phyloP scores from a whole-genome alignment of 2,329 filamentous ascomycete species.

The Ilyonectria mors-panacis region DNA sequence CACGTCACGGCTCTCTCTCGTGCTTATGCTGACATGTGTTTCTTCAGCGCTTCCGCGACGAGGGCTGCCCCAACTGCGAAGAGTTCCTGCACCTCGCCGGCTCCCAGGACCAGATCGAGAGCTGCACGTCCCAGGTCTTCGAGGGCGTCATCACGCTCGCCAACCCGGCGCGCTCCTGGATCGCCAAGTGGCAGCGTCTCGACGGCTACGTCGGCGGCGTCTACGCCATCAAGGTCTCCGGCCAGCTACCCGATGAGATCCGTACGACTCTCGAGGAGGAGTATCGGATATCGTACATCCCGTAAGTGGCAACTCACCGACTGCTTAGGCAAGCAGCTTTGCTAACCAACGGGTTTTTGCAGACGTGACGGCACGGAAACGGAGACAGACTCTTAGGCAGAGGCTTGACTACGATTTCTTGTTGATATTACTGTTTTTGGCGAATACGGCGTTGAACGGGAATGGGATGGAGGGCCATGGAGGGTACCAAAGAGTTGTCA shows the following conservation, averaged over 20 bases:
- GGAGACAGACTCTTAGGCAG: slow-evolving; percentile 60
- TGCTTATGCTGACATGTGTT: slow-evolving; percentile 28
- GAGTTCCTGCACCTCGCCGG: slow-evolving; percentile 87
- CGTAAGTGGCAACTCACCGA: slow-evolving; percentile 56
- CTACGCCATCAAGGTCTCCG: slow-evolving; percentile 95
- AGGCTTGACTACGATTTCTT: slow-evolving; percentile 28
- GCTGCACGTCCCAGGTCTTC: slow-evolving; percentile 96
- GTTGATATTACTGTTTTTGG: slow-evolving; percentile 41
- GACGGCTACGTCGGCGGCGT: slow-evolving; percentile 90
- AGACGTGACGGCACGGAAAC: slow-evolving; percentile 71
- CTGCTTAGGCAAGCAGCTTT: not conserved
- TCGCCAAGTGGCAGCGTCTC: slow-evolving; percentile 95
- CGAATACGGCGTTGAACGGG: slow-evolving; percentile 53
- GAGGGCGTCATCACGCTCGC: slow-evolving; percentile 91
- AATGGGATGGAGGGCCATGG: slow-evolving; percentile 27
- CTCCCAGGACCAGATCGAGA: slow-evolving; percentile 85
- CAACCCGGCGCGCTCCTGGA: slow-evolving; percentile 90
- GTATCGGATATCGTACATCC: slow-evolving; percentile 75
- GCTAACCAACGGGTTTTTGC: slow-evolving; percentile 30
- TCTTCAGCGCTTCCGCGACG: slow-evolving; percentile 82
- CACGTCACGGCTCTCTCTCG: not conserved
- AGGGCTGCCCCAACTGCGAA: slow-evolving; percentile 98
- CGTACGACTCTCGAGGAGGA: slow-evolving; percentile 73
- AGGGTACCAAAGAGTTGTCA: slow-evolving; percentile 20
- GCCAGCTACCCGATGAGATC: slow-evolving; percentile 79